phyloP scores from a whole-genome alignment of 176 grass and related monocot genomes.

The Zoysia pacifica region DNA sequence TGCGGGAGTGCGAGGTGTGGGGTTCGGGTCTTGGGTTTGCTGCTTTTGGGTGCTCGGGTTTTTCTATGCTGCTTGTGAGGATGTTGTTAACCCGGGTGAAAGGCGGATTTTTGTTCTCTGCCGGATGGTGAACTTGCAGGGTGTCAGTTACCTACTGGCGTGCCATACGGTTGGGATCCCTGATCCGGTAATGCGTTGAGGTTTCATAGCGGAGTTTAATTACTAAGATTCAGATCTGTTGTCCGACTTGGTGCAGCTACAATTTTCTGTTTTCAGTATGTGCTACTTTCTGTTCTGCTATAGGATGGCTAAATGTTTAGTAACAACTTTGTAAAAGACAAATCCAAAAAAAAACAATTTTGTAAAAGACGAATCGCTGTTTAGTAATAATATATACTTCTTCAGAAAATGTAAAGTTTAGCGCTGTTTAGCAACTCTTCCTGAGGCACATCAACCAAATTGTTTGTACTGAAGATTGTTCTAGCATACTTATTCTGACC shows the following conservation, averaged over 20 bases:
- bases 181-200: conserved; percentile 34
- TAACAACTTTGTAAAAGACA: no score
- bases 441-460: background rate
- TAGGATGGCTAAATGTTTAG: background rate
- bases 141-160: conserved; percentile 19
- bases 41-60: conserved; percentile 4
- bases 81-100: conserved; percentile 8
- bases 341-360: no score
- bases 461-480: background rate
- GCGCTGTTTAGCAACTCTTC: background rate
- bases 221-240: background rate
- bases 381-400: background rate
- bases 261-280: background rate
- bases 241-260: background rate
- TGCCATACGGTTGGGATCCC: conserved; percentile 45
- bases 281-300: background rate
- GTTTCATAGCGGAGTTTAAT: background rate
- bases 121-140: conserved; percentile 14
- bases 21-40: background rate
- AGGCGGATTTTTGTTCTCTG: conserved; percentile 1
- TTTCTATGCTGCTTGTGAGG: conserved; percentile 34
- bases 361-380: no score
- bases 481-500: background rate
- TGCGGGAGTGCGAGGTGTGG: background rate
- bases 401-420: background rate